A percentile compares a stretch with the other conserved stretches of the same genome.
These are phyloP conservation scores for Mycena kentingensis DNA, from an alignment of 768 basidiomycete genomes.

Conservation along the genomic window DNA sequence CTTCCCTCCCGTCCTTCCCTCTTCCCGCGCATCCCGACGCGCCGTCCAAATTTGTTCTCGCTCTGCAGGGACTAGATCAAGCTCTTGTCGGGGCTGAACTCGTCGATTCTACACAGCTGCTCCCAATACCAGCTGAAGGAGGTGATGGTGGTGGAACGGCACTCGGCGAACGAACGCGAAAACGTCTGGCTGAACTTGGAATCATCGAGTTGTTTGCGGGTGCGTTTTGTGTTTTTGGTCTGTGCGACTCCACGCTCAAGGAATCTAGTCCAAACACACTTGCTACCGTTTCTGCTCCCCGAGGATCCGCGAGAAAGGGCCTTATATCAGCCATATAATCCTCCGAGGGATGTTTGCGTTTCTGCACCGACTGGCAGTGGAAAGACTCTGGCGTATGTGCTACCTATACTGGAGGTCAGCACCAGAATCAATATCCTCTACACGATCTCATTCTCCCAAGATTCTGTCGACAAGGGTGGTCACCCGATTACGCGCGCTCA, in stretches of 20 bases:
- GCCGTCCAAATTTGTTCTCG: slow-evolving; percentile 70
- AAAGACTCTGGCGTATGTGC: slow-evolving; percentile 93
- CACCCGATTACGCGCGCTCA: slow-evolving; percentile 82
- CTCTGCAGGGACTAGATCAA: slow-evolving; percentile 76
- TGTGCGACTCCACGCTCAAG: neutral
- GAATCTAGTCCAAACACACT: slow-evolving; percentile 77
- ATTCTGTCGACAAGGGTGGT: slow-evolving; percentile 72
- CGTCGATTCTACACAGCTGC: slow-evolving; percentile 54
- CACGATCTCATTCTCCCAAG: slow-evolving; percentile 38
- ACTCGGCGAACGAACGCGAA: slow-evolving; percentile 61
- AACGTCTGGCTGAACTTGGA: slow-evolving; percentile 70
- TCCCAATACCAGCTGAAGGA: slow-evolving; percentile 45
- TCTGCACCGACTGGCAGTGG: slow-evolving; percentile 98
- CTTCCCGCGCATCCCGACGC: slow-evolving; percentile 64
- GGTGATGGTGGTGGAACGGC: slow-evolving; percentile 47
- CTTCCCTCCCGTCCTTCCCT: slow-evolving; percentile 68
- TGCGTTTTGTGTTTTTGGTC: slow-evolving; percentile 34
- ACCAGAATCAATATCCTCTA: neutral
- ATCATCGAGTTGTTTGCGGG: slow-evolving; percentile 90
- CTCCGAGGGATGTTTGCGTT: slow-evolving; percentile 83
- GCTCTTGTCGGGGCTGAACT: slow-evolving; percentile 70
- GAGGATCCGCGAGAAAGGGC: slow-evolving; percentile 38
- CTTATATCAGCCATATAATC: slow-evolving; percentile 66
- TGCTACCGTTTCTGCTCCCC: slow-evolving; percentile 80
- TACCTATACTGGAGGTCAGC: slow-evolving; percentile 86